Evolutionary conservation across 495 filamentous ascomycete genomes (phyloP).

Genomic region (Penicillium turbatum): DNA sequence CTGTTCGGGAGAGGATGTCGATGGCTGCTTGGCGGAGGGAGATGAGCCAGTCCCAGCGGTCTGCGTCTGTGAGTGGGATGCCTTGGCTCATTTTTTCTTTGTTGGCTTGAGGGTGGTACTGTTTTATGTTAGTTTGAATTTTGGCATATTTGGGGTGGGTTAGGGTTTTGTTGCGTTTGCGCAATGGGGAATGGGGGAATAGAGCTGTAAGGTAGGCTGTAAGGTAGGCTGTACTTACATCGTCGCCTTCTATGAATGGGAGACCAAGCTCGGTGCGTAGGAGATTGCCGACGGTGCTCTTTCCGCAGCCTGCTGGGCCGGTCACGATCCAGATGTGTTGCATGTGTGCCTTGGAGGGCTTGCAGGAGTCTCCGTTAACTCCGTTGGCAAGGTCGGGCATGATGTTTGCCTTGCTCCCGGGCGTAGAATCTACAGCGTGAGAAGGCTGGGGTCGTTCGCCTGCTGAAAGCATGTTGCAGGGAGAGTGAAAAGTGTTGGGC

Average conservation of each 20-base stretch:
- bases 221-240: constrained; percentile 56
- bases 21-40: constrained; percentile 78
- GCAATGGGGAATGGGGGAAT: neutral
- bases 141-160: constrained; percentile 12
- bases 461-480: constrained; percentile 43
- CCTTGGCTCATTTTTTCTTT: constrained; percentile 90
- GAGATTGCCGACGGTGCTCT: constrained; percentile 83
- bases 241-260: constrained; percentile 92
- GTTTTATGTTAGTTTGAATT: constrained; percentile 1
- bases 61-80: constrained; percentile 84
- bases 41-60: constrained; percentile 99
- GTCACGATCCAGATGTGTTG: constrained; percentile 98
- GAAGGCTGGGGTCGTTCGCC: constrained; percentile 36
- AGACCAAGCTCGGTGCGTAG: constrained; percentile 66
- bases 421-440: constrained; percentile 23
- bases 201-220: no score
- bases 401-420: constrained; percentile 18
- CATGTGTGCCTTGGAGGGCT: constrained; percentile 25
- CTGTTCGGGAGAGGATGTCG: constrained; percentile 52
- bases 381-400: constrained; percentile 18
- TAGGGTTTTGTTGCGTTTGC: no score
- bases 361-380: constrained; percentile 6
- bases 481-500: constrained; percentile 1
- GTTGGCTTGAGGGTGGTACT: constrained; percentile 85
- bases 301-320: constrained; percentile 93